phyloP scores from a whole-genome alignment of 441 rosid genomes.

The Aleurites moluccanus region DNA sequence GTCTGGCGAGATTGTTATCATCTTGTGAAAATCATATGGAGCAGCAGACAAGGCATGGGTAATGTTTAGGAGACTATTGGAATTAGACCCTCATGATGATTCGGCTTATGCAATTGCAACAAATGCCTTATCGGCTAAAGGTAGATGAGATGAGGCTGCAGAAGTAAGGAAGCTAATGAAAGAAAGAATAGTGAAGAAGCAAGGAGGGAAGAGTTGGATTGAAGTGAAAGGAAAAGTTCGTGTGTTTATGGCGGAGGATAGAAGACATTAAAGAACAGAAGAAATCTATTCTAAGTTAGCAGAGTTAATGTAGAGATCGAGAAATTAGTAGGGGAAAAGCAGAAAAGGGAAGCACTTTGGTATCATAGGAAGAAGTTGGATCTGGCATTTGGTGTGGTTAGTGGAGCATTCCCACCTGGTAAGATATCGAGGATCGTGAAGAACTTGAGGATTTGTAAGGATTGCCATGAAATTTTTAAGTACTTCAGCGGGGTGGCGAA shows the following conservation, averaged over 20 bases:
- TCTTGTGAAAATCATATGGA: not conserved
- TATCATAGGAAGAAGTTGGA: not conserved
- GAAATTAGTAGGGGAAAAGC: not conserved
- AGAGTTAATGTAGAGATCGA: not conserved
- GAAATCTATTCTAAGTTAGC: not conserved
- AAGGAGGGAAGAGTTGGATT: not conserved
- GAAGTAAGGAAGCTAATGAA: slow-evolving; percentile 1
- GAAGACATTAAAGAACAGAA: not conserved
- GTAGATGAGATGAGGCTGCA: not conserved
- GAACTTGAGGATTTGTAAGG: not conserved
- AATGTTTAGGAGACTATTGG: not conserved
- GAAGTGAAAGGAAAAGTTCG: slow-evolving; percentile 3
- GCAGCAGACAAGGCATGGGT: not conserved
- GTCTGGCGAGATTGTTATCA: slow-evolving; percentile 1
- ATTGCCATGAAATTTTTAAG: not conserved
- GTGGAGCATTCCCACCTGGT: not conserved
- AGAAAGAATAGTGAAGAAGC: not conserved
- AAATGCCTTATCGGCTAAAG: not conserved
- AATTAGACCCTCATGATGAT: not conserved
- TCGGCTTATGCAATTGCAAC: not conserved
- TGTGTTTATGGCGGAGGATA: not conserved
- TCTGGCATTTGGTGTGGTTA: not conserved
- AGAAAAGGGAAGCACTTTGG: not conserved
- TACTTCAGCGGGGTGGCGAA: not conserved
- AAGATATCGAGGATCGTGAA: not conserved